Conservation (phyloP, 257 asterid genomes). For the Solanum microdontum region DNA sequence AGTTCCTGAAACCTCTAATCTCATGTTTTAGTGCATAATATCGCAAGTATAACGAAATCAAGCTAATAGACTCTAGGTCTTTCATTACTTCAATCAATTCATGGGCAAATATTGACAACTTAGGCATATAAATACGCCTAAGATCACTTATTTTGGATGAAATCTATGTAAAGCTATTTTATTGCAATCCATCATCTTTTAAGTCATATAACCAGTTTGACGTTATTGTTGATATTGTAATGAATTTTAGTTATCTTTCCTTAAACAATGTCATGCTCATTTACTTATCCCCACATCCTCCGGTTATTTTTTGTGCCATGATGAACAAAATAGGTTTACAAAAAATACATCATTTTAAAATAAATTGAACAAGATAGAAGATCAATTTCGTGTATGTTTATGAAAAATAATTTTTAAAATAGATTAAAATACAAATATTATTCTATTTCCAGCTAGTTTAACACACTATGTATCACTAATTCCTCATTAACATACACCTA, state of each 20-base stretch:
- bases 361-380: not conserved
- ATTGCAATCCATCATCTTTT: not conserved
- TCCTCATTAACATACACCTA: not conserved
- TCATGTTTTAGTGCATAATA: too few species aligned
- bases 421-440: not conserved
- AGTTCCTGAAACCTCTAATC: too few species aligned
- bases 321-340: not conserved
- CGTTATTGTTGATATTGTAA: not conserved
- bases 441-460: not conserved
- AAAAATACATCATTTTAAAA: not conserved
- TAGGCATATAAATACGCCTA: too few species aligned
- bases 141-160: not conserved
- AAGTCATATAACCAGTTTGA: not conserved
- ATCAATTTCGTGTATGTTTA: not conserved
- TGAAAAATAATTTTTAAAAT: not conserved
- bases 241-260: not conserved
- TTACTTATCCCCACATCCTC: not conserved
- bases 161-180: not conserved
- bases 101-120: too few species aligned
- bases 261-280: not conserved
- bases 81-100: too few species aligned
- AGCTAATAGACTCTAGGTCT: too few species aligned
- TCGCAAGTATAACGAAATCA: too few species aligned
- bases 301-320: not conserved
- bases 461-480: not conserved